A percentile compares a stretch with the other conserved stretches of the same genome.
Conservation (phyloP, 176 grass and related monocot species). For the Paspalum vaginatum region DNA sequence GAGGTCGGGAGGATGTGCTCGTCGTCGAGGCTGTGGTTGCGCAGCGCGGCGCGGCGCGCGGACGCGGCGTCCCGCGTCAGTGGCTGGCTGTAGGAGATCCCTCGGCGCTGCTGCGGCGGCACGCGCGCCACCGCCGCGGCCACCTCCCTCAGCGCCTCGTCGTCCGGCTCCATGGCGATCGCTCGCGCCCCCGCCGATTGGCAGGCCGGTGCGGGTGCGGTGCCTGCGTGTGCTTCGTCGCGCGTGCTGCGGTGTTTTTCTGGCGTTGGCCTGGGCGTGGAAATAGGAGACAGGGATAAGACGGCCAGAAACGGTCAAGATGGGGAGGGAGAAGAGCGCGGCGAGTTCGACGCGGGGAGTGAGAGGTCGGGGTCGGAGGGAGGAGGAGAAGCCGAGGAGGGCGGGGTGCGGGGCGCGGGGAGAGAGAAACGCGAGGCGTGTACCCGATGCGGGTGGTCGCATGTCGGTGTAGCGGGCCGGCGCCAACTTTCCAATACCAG, state of each 20-base stretch:
- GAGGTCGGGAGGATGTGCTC: slow-evolving; percentile 43
- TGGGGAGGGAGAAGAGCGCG: slow-evolving; percentile 49
- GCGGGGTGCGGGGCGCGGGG: slow-evolving; percentile 21
- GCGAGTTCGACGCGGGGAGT: slow-evolving; percentile 41
- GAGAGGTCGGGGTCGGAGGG: slow-evolving; percentile 37
- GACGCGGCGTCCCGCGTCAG: slow-evolving; percentile 58
- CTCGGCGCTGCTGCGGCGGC: slow-evolving; percentile 44
- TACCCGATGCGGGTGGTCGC: neutral
- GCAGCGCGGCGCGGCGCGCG: slow-evolving; percentile 54
- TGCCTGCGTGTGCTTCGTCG: neutral
- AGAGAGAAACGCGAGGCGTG: neutral
- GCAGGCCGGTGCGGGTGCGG: neutral
- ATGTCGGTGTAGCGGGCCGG: neutral
- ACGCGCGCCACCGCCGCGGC: slow-evolving; percentile 19
- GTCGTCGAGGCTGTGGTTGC: slow-evolving; percentile 84
- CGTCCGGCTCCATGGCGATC: slow-evolving; percentile 41
- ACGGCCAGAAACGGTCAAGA: slow-evolving; percentile 52
- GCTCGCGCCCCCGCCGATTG: slow-evolving; percentile 3
- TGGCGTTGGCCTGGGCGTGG: neutral
- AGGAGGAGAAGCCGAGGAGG: slow-evolving; percentile 24
- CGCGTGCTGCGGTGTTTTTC: neutral
- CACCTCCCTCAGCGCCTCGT: slow-evolving; percentile 42
- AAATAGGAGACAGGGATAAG: slow-evolving; percentile 47
- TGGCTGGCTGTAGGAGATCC: slow-evolving; percentile 89
- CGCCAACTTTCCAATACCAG: neutral